Evolutionary conservation across 225 moss, liverwort and hornwort genomes (phyloP).

Genomic region (Lunularia cruciata): DNA sequence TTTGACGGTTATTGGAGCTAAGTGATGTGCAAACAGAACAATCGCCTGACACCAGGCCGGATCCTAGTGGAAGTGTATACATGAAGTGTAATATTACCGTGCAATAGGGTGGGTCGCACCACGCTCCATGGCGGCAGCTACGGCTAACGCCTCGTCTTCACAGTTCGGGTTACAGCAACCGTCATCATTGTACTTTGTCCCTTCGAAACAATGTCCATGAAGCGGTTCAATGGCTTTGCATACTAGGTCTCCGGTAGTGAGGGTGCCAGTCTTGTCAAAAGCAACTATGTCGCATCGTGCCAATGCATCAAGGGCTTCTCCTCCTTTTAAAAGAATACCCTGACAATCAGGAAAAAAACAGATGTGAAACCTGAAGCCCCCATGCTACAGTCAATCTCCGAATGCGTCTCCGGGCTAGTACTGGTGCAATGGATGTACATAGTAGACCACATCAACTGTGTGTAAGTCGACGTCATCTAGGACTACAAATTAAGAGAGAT

Average conservation of each 20-base stretch:
- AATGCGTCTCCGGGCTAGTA: too few relatives aligned
- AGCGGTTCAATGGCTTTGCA: constrained; percentile 99
- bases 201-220: constrained; percentile 56
- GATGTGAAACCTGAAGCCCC: neutral
- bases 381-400: too few relatives aligned
- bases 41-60: too few relatives aligned
- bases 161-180: constrained; percentile 85
- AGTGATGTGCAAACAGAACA: too few relatives aligned
- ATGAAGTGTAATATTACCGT: constrained; percentile 45
- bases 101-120: constrained; percentile 99
- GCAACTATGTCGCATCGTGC: constrained; percentile 87
- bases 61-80: neutral
- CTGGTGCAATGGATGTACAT: too few relatives aligned
- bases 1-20: too few relatives aligned
- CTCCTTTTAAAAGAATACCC: constrained; percentile 99
- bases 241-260: constrained; percentile 88
- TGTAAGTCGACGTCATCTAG: too few relatives aligned
- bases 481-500: too few relatives aligned
- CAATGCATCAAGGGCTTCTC: constrained; percentile 89
- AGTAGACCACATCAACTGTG: too few relatives aligned
- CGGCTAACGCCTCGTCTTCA: constrained; percentile 92
- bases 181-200: constrained; percentile 20
- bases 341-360: constrained; percentile 29
- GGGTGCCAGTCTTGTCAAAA: constrained; percentile 98
- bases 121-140: constrained; percentile 98